These are phyloP conservation scores for Mucuna pruriens DNA, from an alignment of 306 rosid genomes.

Conservation along the genomic window DNA sequence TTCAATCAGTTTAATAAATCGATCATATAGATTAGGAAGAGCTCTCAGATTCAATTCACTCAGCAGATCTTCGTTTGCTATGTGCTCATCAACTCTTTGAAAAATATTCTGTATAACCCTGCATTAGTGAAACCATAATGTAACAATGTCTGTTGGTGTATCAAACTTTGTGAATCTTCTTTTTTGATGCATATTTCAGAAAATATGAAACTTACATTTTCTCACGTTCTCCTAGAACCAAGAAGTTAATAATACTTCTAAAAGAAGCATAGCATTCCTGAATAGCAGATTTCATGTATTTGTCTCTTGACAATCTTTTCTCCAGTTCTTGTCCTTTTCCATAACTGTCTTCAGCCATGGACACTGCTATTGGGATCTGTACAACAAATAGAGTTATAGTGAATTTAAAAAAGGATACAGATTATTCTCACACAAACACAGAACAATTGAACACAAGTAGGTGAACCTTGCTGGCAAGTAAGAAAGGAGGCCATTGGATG, in stretches of 20 bases:
- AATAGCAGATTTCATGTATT: constrained; percentile 85
- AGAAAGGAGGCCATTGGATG: constrained; percentile 98
- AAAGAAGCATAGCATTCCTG: constrained; percentile 84
- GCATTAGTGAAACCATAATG: constrained; percentile 45
- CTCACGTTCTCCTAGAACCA: constrained; percentile 81
- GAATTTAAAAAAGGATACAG: constrained; percentile 33
- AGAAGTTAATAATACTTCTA: constrained; percentile 63
- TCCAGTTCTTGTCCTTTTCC: constrained; percentile 76
- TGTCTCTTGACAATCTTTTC: constrained; percentile 72
- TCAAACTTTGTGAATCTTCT: constrained; percentile 21
- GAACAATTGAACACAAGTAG: constrained; percentile 30
- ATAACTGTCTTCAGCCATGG: constrained; percentile 90
- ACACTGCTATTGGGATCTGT: constrained; percentile 94
- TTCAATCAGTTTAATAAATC: constrained; percentile 66
- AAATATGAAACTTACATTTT: constrained; percentile 57
- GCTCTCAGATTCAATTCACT: constrained; percentile 69
- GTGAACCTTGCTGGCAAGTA: constrained; percentile 97
- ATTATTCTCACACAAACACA: constrained; percentile 9
- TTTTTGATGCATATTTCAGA: constrained; percentile 24
- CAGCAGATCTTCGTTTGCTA: constrained; percentile 38
- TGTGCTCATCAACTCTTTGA: constrained; percentile 63
- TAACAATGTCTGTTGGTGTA: constrained; percentile 33
- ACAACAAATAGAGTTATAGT: constrained; percentile 24
- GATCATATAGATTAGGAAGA: constrained; percentile 69
- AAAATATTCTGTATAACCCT: constrained; percentile 76